Conservation (phyloP, 768 basidiomycete genomes). For the Rickenella mellea region DNA sequence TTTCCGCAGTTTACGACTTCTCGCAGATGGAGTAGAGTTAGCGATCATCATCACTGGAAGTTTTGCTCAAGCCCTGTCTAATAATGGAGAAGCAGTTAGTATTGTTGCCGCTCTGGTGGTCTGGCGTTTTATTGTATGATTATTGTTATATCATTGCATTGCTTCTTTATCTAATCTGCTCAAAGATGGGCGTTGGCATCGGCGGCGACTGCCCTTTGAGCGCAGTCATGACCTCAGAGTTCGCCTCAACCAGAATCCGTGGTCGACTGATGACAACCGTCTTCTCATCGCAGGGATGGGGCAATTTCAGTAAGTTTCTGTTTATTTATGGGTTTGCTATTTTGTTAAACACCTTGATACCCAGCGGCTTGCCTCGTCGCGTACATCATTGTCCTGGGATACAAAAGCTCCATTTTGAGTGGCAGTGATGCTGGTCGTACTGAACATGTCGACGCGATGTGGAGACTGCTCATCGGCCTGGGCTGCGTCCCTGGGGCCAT, state of each 20-base stretch:
- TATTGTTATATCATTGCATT: background rate
- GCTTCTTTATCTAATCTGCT: background rate
- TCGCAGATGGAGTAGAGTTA: constrained; percentile 35
- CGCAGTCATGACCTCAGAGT: constrained; percentile 39
- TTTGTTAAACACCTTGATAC: too few species aligned
- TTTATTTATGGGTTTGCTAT: too few species aligned
- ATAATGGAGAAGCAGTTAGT: constrained; percentile 24
- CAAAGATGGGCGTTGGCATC: constrained; percentile 27
- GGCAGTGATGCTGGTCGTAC: too few species aligned
- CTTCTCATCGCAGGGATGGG: constrained; percentile 39
- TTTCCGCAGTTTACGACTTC: too few species aligned
- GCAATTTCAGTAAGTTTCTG: constrained; percentile 22
- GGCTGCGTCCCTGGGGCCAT: constrained; percentile 34
- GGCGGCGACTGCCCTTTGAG: constrained; percentile 41
- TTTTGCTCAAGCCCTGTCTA: constrained; percentile 29
- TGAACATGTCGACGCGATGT: constrained; percentile 23
- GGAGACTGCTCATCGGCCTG: constrained; percentile 38
- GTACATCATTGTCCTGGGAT: background rate
- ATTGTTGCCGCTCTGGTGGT: constrained; percentile 34
- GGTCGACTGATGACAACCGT: constrained; percentile 41
- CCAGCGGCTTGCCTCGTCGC: background rate
- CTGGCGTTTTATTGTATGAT: constrained; percentile 34
- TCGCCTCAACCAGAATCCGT: constrained; percentile 34
- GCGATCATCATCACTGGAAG: constrained; percentile 29
- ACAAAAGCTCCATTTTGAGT: background rate